Conservation (phyloP, 768 basidiomycete species). For the Ramaria sp. region DNA sequence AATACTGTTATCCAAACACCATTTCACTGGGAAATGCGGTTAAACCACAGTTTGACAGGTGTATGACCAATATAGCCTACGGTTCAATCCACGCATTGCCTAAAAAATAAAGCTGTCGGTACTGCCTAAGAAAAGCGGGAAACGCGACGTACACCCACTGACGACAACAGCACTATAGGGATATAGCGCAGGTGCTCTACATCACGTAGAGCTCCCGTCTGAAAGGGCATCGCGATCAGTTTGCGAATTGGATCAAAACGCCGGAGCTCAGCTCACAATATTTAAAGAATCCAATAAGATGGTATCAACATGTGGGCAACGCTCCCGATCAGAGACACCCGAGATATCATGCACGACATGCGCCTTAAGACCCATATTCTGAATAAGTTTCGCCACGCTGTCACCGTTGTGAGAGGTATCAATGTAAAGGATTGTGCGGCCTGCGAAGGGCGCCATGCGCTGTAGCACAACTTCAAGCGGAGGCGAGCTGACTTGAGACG, state of each 20-base stretch:
- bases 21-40: slow-evolving; percentile 54
- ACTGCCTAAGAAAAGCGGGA: background rate
- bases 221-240: slow-evolving; percentile 8
- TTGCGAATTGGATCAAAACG: slow-evolving; percentile 9
- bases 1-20: slow-evolving; percentile 94
- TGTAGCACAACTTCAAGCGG: slow-evolving; percentile 59
- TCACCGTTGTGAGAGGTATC: slow-evolving; percentile 74
- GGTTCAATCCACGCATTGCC: slow-evolving; percentile 60
- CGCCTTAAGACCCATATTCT: slow-evolving; percentile 68
- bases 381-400: slow-evolving; percentile 64
- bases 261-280: slow-evolving; percentile 47
- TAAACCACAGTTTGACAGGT: slow-evolving; percentile 11
- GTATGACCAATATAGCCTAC: slow-evolving; percentile 25
- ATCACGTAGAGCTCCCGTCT: slow-evolving; percentile 88
- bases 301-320: slow-evolving; percentile 83
- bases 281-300: slow-evolving; percentile 87
- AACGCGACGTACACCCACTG: slow-evolving; percentile 25
- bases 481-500: slow-evolving; percentile 68
- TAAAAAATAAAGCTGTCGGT: slow-evolving; percentile 12
- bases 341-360: slow-evolving; percentile 66
- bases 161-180: slow-evolving; percentile 84
- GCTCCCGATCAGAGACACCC: slow-evolving; percentile 75
- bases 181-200: slow-evolving; percentile 94
- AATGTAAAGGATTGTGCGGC: slow-evolving; percentile 84
- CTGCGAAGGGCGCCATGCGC: slow-evolving; percentile 81